Evolutionary conservation across 495 filamentous ascomycete genomes (phyloP).

Genomic region (Penicillium paxilli): DNA sequence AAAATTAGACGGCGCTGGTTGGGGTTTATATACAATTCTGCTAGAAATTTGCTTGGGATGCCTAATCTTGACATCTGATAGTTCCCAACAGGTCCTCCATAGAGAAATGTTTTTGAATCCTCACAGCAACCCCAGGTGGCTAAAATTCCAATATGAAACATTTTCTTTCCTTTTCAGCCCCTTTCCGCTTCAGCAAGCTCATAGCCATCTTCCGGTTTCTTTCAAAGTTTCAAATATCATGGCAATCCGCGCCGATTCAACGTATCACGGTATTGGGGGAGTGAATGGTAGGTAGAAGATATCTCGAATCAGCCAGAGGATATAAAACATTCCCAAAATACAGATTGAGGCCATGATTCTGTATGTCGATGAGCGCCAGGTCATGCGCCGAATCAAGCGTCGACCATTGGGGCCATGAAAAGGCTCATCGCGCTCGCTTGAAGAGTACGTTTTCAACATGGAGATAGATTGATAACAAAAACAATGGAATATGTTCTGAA

Average conservation of each 20-base stretch:
- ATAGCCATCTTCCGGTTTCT: no score
- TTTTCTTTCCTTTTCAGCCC: neutral
- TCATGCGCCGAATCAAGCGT: no score
- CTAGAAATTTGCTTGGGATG: neutral
- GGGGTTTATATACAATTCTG: neutral
- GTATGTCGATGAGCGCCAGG: no score
- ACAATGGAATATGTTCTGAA: no score
- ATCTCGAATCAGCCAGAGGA: neutral
- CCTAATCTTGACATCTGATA: no score
- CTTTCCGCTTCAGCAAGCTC: neutral
- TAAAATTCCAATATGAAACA: neutral
- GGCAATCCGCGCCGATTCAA: neutral
- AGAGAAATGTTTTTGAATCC: neutral
- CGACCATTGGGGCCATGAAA: no score
- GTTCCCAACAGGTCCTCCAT: no score
- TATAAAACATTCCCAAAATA: neutral
- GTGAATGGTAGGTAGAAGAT: neutral
- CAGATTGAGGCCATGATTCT: no score
- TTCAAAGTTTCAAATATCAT: no score
- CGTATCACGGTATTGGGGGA: neutral
- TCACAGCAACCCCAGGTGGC: neutral
- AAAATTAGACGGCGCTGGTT: neutral
- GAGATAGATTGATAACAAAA: neutral
- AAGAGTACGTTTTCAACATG: no score
- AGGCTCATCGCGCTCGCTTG: no score